phyloP scores from a whole-genome alignment of 2,329 filamentous ascomycete species.

The Berkeleyomyces rouxiae region DNA sequence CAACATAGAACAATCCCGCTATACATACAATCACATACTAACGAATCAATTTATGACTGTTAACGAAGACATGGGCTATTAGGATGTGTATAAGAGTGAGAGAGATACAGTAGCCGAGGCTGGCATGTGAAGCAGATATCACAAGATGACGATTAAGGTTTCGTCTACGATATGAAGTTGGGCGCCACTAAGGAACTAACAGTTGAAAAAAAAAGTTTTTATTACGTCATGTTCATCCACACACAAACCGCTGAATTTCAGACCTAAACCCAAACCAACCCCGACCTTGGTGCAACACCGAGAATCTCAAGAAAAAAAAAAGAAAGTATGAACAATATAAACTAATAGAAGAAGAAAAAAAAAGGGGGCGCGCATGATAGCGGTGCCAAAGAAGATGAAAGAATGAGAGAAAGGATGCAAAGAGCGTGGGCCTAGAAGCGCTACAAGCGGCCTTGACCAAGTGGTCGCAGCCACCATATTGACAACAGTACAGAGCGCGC shows the following conservation, averaged over 20 bases:
- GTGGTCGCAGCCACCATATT: neutral
- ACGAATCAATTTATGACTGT: conserved; percentile 3
- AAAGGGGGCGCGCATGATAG: neutral
- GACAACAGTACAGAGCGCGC: neutral
- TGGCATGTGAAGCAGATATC: neutral
- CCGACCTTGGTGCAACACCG: neutral
- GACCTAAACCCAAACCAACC: neutral
- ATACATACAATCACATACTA: neutral
- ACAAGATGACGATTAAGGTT: too few relatives aligned
- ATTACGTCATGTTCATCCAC: neutral
- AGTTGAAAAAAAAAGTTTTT: neutral
- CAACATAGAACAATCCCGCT: too few relatives aligned
- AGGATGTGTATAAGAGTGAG: neutral
- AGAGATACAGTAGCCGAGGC: neutral
- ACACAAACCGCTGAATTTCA: neutral
- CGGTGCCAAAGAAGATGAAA: neutral
- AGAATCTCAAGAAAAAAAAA: neutral
- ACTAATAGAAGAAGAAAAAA: neutral
- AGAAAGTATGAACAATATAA: neutral
- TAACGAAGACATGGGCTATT: neutral
- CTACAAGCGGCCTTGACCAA: neutral
- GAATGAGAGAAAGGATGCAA: neutral
- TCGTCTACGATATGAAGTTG: neutral
- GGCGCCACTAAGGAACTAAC: neutral
- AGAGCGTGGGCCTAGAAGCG: neutral